Base-by-base conservation (phyloP, 2,329 filamentous ascomycete genomes). In the Trichoderma endophyticum region DNA sequence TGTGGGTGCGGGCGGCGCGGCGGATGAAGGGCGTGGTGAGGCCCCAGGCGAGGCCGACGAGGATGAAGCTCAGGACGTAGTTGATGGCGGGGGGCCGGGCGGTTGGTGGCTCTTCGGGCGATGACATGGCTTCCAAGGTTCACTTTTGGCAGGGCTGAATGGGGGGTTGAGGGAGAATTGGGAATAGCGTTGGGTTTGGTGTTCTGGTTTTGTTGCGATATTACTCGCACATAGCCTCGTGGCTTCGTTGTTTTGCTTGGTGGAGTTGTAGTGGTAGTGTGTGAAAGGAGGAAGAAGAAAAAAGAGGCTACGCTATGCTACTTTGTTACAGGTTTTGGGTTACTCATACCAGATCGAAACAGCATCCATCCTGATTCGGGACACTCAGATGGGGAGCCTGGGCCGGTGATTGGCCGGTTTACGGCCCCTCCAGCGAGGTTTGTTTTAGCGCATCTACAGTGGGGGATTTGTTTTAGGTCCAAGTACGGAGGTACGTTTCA, bases 11-110 rank as follows among this genome's bases (percentile, higher is more conserved):
- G 2, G 95, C 95, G 11, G 95, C 95, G 74, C 89, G 89, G 28
- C 95, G 91, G 86, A 98, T 97, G 84, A 98, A 98, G 70, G 92
- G 91, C 24, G 94, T 97, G 1, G 94, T 97, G 77, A 97, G 90
- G 66, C 95, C 95, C 95, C 95, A 98, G 76, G 94, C 95, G 28
- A 96, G 85, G 68, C 95, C 94, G 75, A 98, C 95, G 73, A 97
- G 89, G 69, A 98, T 87, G 85, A 98, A 98, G 76, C 93, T 93
- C 72, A 95, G 86, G 74, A 96, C 86, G 86, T 96, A 97, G 83
- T 94, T 95, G 84, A 97, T 86, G 75, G 90, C 82, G 18, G 86
- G 84, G 28, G 87, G 87, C 28, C 83, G 78, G 60, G 75, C 14
- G 28, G 11, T 76, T 28, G 11, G 63, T 36, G 4, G 63, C 21